Percentiles rank a stretch among this genome's conserved stretches.
These are phyloP conservation scores for Lumnitzera racemosa DNA, from an alignment of 345 rosid species.

Conservation along the genomic window DNA sequence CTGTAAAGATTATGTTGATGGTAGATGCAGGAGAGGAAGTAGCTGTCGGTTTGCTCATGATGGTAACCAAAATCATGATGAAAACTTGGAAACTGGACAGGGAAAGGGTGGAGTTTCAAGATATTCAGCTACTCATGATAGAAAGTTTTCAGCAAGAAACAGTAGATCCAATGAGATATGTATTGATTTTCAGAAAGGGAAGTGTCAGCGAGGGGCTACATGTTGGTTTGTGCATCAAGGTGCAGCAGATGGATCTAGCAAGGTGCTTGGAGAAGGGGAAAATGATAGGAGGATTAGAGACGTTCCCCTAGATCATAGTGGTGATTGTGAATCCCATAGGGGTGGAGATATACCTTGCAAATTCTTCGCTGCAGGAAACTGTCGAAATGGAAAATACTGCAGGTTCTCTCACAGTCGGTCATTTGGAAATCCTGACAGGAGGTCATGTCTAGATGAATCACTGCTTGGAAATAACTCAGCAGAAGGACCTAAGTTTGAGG, in stretches of 20 bases:
- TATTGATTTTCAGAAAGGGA: conserved; percentile 32
- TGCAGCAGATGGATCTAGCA: conserved; percentile 22
- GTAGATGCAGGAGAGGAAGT: conserved; percentile 67
- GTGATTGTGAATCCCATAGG: conserved; percentile 41
- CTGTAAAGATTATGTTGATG: conserved; percentile 58
- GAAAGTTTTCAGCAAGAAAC: conserved; percentile 29
- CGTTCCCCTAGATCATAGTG: conserved; percentile 26
- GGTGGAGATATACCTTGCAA: conserved; percentile 57
- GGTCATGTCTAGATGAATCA: conserved; percentile 29
- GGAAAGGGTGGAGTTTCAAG: conserved; percentile 39
- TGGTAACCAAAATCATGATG: conserved; percentile 32
- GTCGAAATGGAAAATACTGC: conserved; percentile 76
- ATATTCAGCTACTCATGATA: conserved; percentile 31
- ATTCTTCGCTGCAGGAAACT: conserved; percentile 71
- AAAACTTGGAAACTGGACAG: conserved; percentile 43
- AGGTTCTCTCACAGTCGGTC: conserved; percentile 61
- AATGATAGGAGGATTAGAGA: conserved; percentile 36
- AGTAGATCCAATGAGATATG: conserved; percentile 26
- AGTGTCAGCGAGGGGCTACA: conserved; percentile 31
- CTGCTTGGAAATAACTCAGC: conserved; percentile 26
- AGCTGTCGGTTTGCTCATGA: conserved; percentile 54
- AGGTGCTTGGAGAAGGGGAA: conserved; percentile 30
- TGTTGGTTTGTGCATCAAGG: conserved; percentile 32
- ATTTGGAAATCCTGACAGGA: conserved; percentile 48
- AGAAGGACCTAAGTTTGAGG: conserved; percentile 35